Percentiles rank a stretch among this genome's conserved stretches.
Conservation (phyloP, 768 basidiomycete genomes). For the Trametes villosa region DNA sequence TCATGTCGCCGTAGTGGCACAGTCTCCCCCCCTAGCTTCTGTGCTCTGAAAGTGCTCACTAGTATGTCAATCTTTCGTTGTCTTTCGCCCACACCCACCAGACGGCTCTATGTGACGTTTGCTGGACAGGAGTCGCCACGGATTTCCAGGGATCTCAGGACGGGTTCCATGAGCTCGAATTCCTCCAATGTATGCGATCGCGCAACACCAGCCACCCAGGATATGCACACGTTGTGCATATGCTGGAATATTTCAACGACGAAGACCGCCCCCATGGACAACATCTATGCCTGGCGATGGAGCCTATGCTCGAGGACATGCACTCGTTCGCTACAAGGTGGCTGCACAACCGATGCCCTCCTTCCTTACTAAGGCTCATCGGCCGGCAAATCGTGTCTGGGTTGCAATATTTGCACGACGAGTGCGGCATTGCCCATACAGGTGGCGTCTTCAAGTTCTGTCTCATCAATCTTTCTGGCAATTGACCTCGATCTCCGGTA, state of each 20-base stretch:
- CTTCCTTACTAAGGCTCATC: background rate
- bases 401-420: background rate
- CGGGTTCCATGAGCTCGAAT: background rate
- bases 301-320: background rate
- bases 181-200: background rate
- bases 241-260: background rate
- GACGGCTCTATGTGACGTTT: background rate
- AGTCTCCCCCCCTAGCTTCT: background rate
- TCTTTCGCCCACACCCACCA: background rate
- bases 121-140: background rate
- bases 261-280: background rate
- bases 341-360: background rate
- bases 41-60: background rate
- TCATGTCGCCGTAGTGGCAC: background rate
- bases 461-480: background rate
- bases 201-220: background rate
- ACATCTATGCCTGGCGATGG: conserved; percentile 1
- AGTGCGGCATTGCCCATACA: conserved; percentile 1
- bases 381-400: background rate
- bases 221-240: background rate
- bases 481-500: background rate
- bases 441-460: background rate
- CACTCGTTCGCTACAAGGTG: background rate
- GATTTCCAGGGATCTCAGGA: background rate
- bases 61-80: background rate